Base-by-base conservation (phyloP, 148 eudicot species). In the Linanthus parryae region DNA sequence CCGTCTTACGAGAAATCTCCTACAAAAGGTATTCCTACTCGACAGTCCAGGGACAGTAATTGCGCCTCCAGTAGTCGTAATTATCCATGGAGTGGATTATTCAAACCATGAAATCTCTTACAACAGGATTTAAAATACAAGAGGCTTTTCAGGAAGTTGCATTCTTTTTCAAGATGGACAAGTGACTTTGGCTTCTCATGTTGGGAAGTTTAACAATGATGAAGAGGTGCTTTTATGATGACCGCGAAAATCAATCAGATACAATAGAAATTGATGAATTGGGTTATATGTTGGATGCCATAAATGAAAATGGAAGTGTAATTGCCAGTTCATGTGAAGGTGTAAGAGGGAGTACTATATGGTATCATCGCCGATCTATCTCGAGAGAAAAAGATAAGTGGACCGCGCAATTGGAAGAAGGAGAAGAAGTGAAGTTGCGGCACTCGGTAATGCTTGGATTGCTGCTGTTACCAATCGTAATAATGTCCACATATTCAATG, bases 361-460 rank as follows among this genome's bases (percentile, higher is more conserved):
- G 88, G 99, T 94, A 88, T 76, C 88, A 96, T 24, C 99, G 96
- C 19, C 88, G 88, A 61, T 76, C 80, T 61, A 88, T 88, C 64
- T 94, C 96, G 99, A 96, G 95, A 59, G 84, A 78, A 56, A 94
- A 94, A 45, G 88, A 96, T 33, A 96, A 94, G n/a, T n/a, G 96
- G 99, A 88, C 20, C 19, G 76, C 48, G 54, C 13, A 28, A 49
- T 45, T 17, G 80, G 99, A 88, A 73, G 80, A 74, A 26, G n/a
- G n/a, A n/a, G 99, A 92, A 67, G 99, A 92, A 74, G 99, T 94
- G 49, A 82, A 78, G 62, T 79, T 56, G 85, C 84, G 62, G 95
- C 99, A 65, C 82, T 88, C 26, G 96, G 99, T 52, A 62, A 63
- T 66, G 70, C 75, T 34, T 94, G 96, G 96, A 91, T 94, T 15